These are phyloP conservation scores for Leccinum subtestaceum DNA, from an alignment of 768 basidiomycete genomes.

Conservation along the genomic window DNA sequence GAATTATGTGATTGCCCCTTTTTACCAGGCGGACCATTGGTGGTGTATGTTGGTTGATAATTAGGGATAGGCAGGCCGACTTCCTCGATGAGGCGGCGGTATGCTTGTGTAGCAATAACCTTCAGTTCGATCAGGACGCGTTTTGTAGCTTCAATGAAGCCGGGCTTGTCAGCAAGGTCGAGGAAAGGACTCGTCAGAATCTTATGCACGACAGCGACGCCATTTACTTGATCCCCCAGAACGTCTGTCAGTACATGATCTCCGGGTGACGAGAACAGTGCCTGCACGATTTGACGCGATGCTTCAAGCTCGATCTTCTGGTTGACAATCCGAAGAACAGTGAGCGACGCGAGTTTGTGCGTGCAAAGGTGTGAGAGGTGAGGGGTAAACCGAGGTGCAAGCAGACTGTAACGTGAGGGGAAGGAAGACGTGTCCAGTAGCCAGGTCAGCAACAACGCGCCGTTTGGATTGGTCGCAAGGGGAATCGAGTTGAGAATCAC, in stretches of 20 bases:
- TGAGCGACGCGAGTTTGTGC: constrained; percentile 94
- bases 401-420: constrained; percentile 90
- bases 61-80: constrained; percentile 89
- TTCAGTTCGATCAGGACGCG: constrained; percentile 88
- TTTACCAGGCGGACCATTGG: constrained; percentile 55
- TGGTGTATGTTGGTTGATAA: constrained; percentile 75
- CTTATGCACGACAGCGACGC: constrained; percentile 90
- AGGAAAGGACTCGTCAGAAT: constrained; percentile 86
- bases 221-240: constrained; percentile 94
- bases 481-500: constrained; percentile 97
- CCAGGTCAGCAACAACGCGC: constrained; percentile 94
- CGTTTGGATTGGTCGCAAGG: constrained; percentile 96
- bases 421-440: constrained; percentile 92
- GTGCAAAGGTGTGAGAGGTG: constrained; percentile 96
- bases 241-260: constrained; percentile 94
- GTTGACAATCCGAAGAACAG: constrained; percentile 93
- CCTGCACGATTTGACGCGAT: constrained; percentile 80
- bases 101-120: constrained; percentile 92
- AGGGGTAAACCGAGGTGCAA: constrained; percentile 94
- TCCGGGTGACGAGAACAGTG: constrained; percentile 84
- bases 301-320: constrained; percentile 93
- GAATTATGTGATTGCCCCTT: constrained; percentile 54
- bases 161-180: constrained; percentile 62
- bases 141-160: constrained; percentile 83
- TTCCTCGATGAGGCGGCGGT: constrained; percentile 90